Percentiles rank a stretch among this genome's conserved stretches.
These are phyloP conservation scores for Gentiana macrophylla DNA, from an alignment of 257 asterid species.

Conservation along the genomic window DNA sequence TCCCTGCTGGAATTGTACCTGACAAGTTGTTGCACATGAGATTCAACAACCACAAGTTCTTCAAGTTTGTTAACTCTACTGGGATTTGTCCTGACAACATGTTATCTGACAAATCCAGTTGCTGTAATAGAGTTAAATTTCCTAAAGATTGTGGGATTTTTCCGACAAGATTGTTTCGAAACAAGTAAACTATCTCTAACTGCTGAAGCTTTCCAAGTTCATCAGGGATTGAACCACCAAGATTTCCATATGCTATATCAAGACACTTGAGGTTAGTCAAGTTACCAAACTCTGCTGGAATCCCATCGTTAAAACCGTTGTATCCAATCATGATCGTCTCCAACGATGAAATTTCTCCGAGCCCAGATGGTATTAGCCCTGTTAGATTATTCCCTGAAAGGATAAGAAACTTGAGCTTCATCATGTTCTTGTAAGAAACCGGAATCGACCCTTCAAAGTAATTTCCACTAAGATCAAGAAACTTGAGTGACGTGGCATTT, in stretches of 20 bases:
- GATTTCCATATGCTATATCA: slow-evolving; percentile 41
- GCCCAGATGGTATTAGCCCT: slow-evolving; percentile 34
- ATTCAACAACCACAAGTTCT: slow-evolving; percentile 2
- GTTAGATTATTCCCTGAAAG: slow-evolving; percentile 52
- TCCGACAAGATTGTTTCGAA: slow-evolving; percentile 26
- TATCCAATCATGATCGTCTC: slow-evolving; percentile 49
- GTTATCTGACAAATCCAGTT: slow-evolving; percentile 13
- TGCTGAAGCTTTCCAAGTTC: slow-evolving; percentile 33
- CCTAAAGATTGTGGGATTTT: slow-evolving; percentile 10
- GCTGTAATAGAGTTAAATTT: background rate
- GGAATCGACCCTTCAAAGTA: slow-evolving; percentile 55
- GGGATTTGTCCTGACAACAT: slow-evolving; percentile 11
- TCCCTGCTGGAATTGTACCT: slow-evolving; percentile 14
- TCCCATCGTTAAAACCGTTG: slow-evolving; percentile 36
- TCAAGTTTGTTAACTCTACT: background rate
- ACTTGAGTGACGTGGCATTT: slow-evolving; percentile 32
- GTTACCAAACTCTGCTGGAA: slow-evolving; percentile 42
- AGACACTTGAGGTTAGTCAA: slow-evolving; percentile 40
- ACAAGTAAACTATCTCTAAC: slow-evolving; percentile 31
- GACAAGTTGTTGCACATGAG: slow-evolving; percentile 12
- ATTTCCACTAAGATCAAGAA: slow-evolving; percentile 54
- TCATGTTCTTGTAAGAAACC: slow-evolving; percentile 22
- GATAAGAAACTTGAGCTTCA: slow-evolving; percentile 42
- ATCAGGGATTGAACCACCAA: slow-evolving; percentile 37
- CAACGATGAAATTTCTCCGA: slow-evolving; percentile 30